Percentiles rank a stretch among this genome's conserved stretches.
These are phyloP conservation scores for Spizellomyces sp. DNA, from an alignment of 192 early-diverging fungal species.

Conservation along the genomic window DNA sequence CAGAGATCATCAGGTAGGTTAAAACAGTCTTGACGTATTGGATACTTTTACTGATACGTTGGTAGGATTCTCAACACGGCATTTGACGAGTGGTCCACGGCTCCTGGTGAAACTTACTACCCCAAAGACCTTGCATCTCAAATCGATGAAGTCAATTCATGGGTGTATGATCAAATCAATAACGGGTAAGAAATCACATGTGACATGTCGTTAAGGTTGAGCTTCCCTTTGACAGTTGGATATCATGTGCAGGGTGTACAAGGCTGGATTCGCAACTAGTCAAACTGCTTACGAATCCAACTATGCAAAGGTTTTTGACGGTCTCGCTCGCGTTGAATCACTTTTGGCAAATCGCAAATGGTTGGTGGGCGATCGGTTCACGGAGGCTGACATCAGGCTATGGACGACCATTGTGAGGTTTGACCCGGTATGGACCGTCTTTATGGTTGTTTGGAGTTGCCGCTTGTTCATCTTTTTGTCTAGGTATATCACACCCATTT, in stretches of 20 bases:
- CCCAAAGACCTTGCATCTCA: conserved; percentile 70
- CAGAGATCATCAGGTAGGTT: conserved; percentile 82
- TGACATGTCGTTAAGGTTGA: conserved; percentile 55
- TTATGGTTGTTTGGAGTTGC: conserved; percentile 22
- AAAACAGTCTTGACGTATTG: neutral
- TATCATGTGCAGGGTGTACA: conserved; percentile 79
- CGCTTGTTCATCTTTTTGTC: neutral
- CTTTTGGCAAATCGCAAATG: conserved; percentile 74
- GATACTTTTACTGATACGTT: neutral
- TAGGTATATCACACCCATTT: conserved; percentile 82
- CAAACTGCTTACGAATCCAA: conserved; percentile 85
- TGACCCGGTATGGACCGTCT: conserved; percentile 65
- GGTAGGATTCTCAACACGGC: conserved; percentile 79
- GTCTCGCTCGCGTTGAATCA: conserved; percentile 81
- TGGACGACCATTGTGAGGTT: conserved; percentile 96
- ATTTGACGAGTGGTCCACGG: conserved; percentile 70
- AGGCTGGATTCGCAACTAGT: conserved; percentile 86
- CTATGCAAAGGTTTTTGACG: conserved; percentile 71
- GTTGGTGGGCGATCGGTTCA: conserved; percentile 77
- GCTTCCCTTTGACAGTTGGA: neutral
- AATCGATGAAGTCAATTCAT: conserved; percentile 87
- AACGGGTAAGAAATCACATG: conserved; percentile 74
- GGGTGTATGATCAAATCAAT: conserved; percentile 94
- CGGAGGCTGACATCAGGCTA: conserved; percentile 92
- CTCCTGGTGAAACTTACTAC: conserved; percentile 73